A percentile compares a stretch with the other conserved stretches of the same genome.
Evolutionary conservation across 2,329 filamentous ascomycete species (phyloP).

Genomic region (Colletotrichum lentis): DNA sequence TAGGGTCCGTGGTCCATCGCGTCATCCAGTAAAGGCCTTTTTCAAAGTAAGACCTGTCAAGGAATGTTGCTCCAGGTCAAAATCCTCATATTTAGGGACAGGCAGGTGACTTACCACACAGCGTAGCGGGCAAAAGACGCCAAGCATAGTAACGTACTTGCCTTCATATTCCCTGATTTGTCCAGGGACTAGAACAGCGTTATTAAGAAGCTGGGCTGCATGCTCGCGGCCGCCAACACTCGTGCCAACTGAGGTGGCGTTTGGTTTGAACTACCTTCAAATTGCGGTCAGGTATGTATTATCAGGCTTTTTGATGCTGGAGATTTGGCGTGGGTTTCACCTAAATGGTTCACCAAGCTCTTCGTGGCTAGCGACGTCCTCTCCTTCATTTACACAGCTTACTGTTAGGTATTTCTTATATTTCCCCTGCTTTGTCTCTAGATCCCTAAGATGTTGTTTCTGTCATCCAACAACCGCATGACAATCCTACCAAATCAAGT

Average conservation of each 20-base stretch:
- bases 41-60: not conserved
- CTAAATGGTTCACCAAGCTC: slow-evolving; percentile 38
- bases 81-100: no score
- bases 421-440: not conserved
- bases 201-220: slow-evolving; percentile 3
- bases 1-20: not conserved
- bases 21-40: not conserved
- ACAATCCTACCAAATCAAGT: no score
- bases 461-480: no score
- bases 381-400: slow-evolving; percentile 30
- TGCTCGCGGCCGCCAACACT: slow-evolving; percentile 5
- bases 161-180: not conserved
- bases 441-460: no score
- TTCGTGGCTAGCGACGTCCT: slow-evolving; percentile 35
- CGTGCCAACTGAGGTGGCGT: not conserved
- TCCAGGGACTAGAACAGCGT: not conserved
- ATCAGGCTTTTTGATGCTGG: slow-evolving; percentile 1
- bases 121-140: not conserved
- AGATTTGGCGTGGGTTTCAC: slow-evolving; percentile 40
- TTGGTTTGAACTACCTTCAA: no score
- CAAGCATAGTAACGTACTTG: slow-evolving; percentile 2
- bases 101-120: not conserved
- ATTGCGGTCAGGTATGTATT: no score
- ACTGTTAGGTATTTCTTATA: not conserved
- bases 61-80: no score